Conservation (phyloP, 305 asterid genomes). For the Plantago rigida region DNA sequence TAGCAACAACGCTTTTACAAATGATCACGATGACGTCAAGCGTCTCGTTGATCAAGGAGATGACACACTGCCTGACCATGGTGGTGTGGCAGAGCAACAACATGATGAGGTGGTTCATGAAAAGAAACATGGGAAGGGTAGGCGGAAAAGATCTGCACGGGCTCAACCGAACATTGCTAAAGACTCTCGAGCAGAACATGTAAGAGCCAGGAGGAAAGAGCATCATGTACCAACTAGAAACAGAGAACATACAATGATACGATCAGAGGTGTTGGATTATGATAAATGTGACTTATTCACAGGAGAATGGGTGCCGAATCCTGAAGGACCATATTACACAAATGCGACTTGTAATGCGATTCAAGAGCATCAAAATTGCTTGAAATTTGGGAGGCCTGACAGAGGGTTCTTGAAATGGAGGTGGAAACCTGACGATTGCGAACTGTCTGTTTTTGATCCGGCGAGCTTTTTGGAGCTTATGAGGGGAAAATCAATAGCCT, state of each 20-base stretch:
- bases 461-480: conserved; percentile 45
- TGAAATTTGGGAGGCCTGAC: conserved; percentile 71
- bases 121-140: conserved; percentile 21
- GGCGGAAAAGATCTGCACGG: conserved; percentile 13
- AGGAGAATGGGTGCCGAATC: conserved; percentile 71
- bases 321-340: conserved; percentile 60
- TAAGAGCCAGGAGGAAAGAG: not conserved
- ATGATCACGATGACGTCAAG: not conserved
- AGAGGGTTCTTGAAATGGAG: conserved; percentile 57
- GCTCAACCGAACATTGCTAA: not conserved
- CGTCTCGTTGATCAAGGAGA: not conserved
- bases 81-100: conserved; percentile 9
- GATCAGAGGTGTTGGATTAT: conserved; percentile 26
- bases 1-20: not conserved
- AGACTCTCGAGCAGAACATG: conserved; percentile 1
- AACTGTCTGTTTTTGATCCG: conserved; percentile 53
- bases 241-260: conserved; percentile 9
- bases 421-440: conserved; percentile 80
- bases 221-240: not conserved
- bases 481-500: conserved; percentile 65
- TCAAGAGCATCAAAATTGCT: conserved; percentile 77
- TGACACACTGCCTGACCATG: conserved; percentile 3
- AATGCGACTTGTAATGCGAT: conserved; percentile 54
- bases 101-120: not conserved
- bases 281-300: conserved; percentile 52